Conservation (phyloP, 768 basidiomycete genomes). For the Amanita polypyramis region DNA sequence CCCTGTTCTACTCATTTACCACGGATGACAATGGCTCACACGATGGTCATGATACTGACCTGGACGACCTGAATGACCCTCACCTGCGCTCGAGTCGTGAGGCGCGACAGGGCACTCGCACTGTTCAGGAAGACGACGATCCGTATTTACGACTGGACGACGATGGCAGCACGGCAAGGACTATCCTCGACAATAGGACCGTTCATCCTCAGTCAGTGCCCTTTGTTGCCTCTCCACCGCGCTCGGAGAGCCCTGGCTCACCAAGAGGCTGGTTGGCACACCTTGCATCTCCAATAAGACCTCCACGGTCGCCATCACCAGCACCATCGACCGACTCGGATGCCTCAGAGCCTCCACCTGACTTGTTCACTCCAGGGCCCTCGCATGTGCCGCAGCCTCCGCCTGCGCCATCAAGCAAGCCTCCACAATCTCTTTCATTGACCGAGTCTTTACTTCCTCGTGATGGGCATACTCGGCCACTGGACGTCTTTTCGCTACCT, state of each 20-base stretch:
- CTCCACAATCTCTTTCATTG: conserved; percentile 52
- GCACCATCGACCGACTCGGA: conserved; percentile 31
- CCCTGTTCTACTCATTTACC: conserved; percentile 83
- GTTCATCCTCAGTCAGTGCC: conserved; percentile 25
- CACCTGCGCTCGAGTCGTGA: conserved; percentile 40
- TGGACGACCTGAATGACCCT: conserved; percentile 72
- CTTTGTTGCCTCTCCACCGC: conserved; percentile 24
- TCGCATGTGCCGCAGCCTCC: conserved; percentile 25
- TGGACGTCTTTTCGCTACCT: conserved; percentile 68
- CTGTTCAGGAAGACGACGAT: conserved; percentile 44
- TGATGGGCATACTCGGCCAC: conserved; percentile 51
- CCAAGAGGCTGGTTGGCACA: conserved; percentile 66
- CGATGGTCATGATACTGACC: conserved; percentile 37
- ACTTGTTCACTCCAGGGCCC: conserved; percentile 25
- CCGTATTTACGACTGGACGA: conserved; percentile 74
- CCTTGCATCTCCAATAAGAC: conserved; percentile 51
- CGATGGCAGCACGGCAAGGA: conserved; percentile 31
- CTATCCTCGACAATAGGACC: conserved; percentile 19
- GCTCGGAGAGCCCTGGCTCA: conserved; percentile 23
- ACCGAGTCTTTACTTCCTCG: conserved; percentile 73
- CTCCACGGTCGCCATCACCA: conserved; percentile 25
- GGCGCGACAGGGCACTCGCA: conserved; percentile 19
- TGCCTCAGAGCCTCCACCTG: conserved; percentile 33
- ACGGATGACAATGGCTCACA: conserved; percentile 54
- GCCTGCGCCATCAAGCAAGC: conserved; percentile 27